These are phyloP conservation scores for Colletotrichum sp. DNA, from an alignment of 2,329 filamentous ascomycete genomes.

Conservation along the genomic window DNA sequence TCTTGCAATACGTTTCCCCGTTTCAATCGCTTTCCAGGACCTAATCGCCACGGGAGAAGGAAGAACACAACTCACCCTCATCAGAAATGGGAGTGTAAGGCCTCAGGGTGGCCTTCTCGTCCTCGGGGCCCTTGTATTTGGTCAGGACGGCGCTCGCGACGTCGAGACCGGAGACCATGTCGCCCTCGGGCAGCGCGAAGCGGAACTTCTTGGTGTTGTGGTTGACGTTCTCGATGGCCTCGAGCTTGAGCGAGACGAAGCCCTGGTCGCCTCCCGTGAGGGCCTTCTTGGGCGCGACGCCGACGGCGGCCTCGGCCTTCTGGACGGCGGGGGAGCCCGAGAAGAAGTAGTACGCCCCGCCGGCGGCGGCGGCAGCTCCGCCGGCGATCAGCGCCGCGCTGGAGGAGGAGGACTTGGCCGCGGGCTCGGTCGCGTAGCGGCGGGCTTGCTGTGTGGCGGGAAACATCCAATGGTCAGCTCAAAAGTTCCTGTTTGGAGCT, in stretches of 20 bases:
- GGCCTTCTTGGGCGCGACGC: constrained; percentile 49
- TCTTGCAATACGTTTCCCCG: neutral
- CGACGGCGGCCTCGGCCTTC: constrained; percentile 58
- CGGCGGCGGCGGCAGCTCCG: constrained; percentile 63
- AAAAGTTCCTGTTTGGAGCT: neutral
- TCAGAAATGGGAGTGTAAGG: constrained; percentile 94
- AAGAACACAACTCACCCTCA: constrained; percentile 63
- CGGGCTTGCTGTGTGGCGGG: constrained; percentile 46
- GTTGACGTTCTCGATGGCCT: constrained; percentile 80
- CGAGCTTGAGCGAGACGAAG: constrained; percentile 81
- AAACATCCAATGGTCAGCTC: constrained; percentile 32
- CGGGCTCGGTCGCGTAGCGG: constrained; percentile 72
- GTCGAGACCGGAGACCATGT: constrained; percentile 82
- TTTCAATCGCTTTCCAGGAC: neutral
- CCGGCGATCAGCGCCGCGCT: constrained; percentile 67
- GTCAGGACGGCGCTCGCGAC: constrained; percentile 89
- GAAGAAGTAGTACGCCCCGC: constrained; percentile 62
- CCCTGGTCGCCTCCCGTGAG: constrained; percentile 89
- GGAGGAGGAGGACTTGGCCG: constrained; percentile 54
- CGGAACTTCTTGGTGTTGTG: constrained; percentile 94
- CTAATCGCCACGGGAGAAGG: neutral
- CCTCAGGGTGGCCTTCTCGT: constrained; percentile 84
- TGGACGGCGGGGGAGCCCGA: constrained; percentile 50
- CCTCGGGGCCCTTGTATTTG: constrained; percentile 85
- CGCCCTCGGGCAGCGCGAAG: constrained; percentile 84